Conservation (phyloP, 441 rosid species). For the Jatropha podagrica region DNA sequence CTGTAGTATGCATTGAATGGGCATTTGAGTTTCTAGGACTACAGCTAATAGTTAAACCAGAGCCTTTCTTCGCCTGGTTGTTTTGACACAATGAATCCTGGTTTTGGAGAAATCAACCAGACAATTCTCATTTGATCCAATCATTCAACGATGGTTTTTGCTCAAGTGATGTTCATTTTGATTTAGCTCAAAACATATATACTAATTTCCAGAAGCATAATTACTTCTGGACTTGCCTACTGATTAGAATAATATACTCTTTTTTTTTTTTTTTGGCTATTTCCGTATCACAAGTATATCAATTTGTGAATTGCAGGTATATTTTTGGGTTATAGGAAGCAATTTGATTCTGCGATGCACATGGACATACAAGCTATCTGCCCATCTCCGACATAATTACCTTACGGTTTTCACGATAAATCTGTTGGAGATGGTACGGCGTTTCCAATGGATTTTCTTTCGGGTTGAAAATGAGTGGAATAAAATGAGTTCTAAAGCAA, state of each 20-base stretch:
- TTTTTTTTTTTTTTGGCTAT: not conserved
- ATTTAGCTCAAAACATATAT: not conserved
- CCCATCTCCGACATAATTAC: slow-evolving; percentile 92
- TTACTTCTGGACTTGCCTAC: too few species aligned
- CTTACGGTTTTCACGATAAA: slow-evolving; percentile 72
- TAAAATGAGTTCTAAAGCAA: slow-evolving; percentile 62
- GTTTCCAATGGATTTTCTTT: slow-evolving; percentile 96
- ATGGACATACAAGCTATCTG: slow-evolving; percentile 95
- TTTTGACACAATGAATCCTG: not conserved
- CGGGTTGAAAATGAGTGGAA: slow-evolving; percentile 92
- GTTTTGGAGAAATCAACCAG: not conserved
- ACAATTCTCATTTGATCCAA: not conserved
- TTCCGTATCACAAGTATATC: not conserved
- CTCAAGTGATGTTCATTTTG: not conserved
- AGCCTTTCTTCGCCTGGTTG: too few species aligned
- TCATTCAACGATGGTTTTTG: too few species aligned
- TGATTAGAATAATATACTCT: not conserved
- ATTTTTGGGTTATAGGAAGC: slow-evolving; percentile 88
- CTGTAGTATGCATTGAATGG: not conserved
- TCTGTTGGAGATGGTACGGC: slow-evolving; percentile 76
- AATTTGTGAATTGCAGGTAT: slow-evolving; percentile 51
- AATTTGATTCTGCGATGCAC: slow-evolving; percentile 87
- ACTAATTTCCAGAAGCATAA: not conserved
- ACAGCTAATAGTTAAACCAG: too few species aligned
- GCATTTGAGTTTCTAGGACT: too few species aligned